Base-by-base conservation (phyloP, 345 rosid genomes). In the Ailanthus altissimus region DNA sequence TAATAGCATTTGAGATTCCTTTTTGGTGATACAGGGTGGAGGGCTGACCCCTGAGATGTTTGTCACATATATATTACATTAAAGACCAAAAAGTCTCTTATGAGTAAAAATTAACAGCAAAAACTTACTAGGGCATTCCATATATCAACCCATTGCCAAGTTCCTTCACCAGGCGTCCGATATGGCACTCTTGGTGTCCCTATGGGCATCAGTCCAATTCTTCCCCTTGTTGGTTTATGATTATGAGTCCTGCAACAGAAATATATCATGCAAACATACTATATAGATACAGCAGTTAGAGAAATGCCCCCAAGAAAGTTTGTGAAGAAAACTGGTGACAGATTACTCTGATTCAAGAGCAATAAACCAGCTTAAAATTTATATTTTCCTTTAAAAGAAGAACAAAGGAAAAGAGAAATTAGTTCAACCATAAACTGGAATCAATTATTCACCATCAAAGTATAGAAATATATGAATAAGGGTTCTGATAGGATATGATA, bases 111-210 rank as follows among this genome's bases (percentile, higher is more conserved):
- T 62, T 26, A 71, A 59, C 20, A 14, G 50, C 1, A 54, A 60
- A 43, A 67, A 91, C 97, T 79, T 89, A 92, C 98, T 8, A 93
- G 88, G 81, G 92, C 98, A 82, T 92, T 90, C 94, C 91, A 92
- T 73, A 93, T 69, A 84, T 96, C 99, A 79, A 95, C 92, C 94
- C 90, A 89, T 82, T 92, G 96, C 96, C 91, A 86, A 75, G 93
- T 86, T 82, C 92, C 93, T 77, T 90, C 98, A 65, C 92, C 97
- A 28, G 91, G 86, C 40, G 86, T 85, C 83, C 89, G 84, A 73
- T 90, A 90, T 1, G 90, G 92, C 68, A 93, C 93, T 84, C 86
- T 84, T 6, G 99, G 98, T 54, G 90, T 88, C 50, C 96, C 94
- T 46, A 90, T 89, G 6, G 96, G 92, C 98, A 92, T 92, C 98